Base-by-base conservation (phyloP, 2,329 filamentous ascomycete species). In the Penicillium olsonii region DNA sequence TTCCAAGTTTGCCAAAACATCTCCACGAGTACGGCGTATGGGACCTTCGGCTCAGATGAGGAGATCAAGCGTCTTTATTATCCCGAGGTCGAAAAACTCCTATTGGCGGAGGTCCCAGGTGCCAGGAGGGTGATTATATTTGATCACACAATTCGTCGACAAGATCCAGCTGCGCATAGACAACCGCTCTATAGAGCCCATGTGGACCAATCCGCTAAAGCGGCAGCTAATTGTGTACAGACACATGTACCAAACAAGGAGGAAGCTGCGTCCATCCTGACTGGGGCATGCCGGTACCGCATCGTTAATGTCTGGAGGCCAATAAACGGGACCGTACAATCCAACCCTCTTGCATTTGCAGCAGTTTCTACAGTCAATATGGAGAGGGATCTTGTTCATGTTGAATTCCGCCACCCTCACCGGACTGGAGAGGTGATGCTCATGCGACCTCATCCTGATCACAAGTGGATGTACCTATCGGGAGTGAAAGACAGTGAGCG, bases 251-350 rank as follows among this genome's bases (percentile, higher is more conserved):
- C n/a, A n/a, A n/a, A n/a, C n/a, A n/a, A n/a, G n/a, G n/a, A n/a
- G n/a, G n/a, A n/a, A n/a, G n/a, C n/a, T n/a, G 75, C 12, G 74
- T 80, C 2, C 89, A 92, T 68, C 76, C 90, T 46, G 72, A 81
- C n/a, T 1, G 72, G 70, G 0, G 79, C 80, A 9, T 83, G 80
- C 2, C 84, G 90, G 2, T 91, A 90, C 69, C 82, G 90, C 52
- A 89, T 96, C 63, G 83, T 96, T 68, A 96, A 95, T 59, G 86
- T 96, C 40, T 96, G 91, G 91, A 80, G 88, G 0, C 84, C 85
- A 0, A 68, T 86, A 15, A 40, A 18, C 2, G 81, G 78, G 0
- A 76, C 79, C 2, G 79, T 85, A 0, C 78, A 82, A 47, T 74
- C 75, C 0, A 77, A 73, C 19, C 83, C 84, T 2, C 72, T 86